These are phyloP conservation scores for Sclerotinia trifoliorum DNA, from an alignment of 2,329 filamentous ascomycete species.

Conservation along the genomic window DNA sequence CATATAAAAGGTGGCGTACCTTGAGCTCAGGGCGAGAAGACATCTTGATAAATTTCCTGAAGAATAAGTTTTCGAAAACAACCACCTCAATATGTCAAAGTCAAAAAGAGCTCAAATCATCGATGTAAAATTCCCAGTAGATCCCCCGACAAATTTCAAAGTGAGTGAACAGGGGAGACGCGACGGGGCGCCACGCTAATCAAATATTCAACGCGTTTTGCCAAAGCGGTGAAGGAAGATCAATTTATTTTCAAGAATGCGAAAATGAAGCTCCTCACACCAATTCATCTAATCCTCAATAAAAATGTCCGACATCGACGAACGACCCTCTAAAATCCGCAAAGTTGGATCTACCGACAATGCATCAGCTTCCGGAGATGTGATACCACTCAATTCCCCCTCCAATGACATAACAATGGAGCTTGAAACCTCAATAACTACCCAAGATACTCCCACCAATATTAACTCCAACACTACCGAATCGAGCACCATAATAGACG, in stretches of 20 bases:
- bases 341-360: constrained; percentile 10
- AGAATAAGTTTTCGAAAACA: not conserved
- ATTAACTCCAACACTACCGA: not conserved
- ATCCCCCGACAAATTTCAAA: not conserved
- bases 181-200: constrained; percentile 12
- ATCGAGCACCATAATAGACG: not conserved
- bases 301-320: constrained; percentile 21
- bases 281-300: not conserved
- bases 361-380: not conserved
- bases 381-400: not conserved
- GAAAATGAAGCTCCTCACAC: not conserved
- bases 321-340: constrained; percentile 23
- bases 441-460: constrained; percentile 11
- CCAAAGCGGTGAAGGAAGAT: constrained; percentile 16
- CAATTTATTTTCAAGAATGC: constrained; percentile 8
- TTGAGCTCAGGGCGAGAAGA: constrained; percentile 71
- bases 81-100: not conserved
- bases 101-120: not conserved
- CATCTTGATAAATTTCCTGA: constrained; percentile 49
- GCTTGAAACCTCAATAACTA: not conserved
- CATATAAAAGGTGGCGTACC: constrained; percentile 44
- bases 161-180: constrained; percentile 1
- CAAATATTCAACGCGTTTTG: constrained; percentile 5
- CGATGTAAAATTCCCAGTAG: not conserved
- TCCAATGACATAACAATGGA: not conserved